Evolutionary conservation across 331 rosid species (phyloP).

Genomic region (Malus hybrid): DNA sequence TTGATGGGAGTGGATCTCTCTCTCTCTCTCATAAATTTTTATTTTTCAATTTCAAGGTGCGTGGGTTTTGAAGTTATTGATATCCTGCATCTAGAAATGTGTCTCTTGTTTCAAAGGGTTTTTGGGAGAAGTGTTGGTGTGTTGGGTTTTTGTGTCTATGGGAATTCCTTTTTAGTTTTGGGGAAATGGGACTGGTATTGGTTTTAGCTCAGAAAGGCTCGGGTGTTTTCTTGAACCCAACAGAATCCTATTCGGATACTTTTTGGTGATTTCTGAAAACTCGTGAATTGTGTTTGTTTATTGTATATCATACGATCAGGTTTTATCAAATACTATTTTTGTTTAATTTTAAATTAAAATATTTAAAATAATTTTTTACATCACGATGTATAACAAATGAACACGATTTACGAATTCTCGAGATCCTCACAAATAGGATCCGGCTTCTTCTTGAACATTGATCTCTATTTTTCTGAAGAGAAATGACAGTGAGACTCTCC

Average conservation of each 20-base stretch:
- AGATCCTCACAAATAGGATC: too few relatives aligned
- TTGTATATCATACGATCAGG: rapidly evolving
- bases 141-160: constrained; percentile 42
- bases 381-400: rapidly evolving
- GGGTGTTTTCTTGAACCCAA: constrained; percentile 10
- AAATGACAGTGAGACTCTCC: too few relatives aligned
- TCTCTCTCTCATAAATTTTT: neutral
- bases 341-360: too few relatives aligned
- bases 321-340: too few relatives aligned
- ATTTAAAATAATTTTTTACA: rapidly evolving
- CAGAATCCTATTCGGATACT: too few relatives aligned
- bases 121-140: constrained; percentile 33
- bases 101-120: constrained; percentile 37
- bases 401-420: too few relatives aligned
- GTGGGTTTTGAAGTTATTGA: constrained; percentile 22
- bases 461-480: neutral
- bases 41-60: constrained; percentile 51
- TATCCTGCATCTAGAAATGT: constrained; percentile 26
- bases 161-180: constrained; percentile 51
- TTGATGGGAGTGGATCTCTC: constrained; percentile 37
- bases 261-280: rapidly evolving
- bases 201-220: constrained; percentile 36
- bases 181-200: constrained; percentile 48
- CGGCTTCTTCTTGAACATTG: constrained; percentile 18
- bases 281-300: rapidly evolving